These are phyloP conservation scores for Dryas drummondii DNA, from an alignment of 306 rosid species.

Conservation along the genomic window DNA sequence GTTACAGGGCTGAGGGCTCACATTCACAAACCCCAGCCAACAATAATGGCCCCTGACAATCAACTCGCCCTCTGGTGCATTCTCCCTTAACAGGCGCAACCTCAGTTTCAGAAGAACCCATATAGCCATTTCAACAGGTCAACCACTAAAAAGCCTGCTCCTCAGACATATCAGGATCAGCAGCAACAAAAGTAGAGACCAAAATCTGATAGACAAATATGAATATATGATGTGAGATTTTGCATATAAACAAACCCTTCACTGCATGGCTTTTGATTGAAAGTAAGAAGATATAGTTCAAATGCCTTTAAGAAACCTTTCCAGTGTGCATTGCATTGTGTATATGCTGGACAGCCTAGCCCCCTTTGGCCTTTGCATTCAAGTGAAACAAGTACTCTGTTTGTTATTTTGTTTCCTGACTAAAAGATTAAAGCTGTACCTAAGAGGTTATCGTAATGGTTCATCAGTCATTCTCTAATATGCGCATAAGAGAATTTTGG, in stretches of 20 bases:
- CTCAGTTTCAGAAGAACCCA: slow-evolving; percentile 14
- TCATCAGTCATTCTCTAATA: too few relatives aligned
- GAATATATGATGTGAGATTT: slow-evolving; percentile 1
- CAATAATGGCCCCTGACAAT: neutral
- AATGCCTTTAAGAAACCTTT: neutral
- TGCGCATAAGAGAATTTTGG: too few relatives aligned
- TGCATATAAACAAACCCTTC: neutral
- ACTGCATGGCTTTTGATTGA: neutral
- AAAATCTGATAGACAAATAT: slow-evolving; percentile 19
- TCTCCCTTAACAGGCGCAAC: slow-evolving; percentile 18
- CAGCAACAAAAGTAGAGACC: slow-evolving; percentile 56
- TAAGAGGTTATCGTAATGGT: too few relatives aligned
- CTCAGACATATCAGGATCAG: slow-evolving; percentile 25
- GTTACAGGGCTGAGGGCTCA: slow-evolving; percentile 13
- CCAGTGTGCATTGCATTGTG: neutral
- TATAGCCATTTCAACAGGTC: slow-evolving; percentile 27
- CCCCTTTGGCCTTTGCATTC: too few relatives aligned
- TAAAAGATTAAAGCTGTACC: too few relatives aligned
- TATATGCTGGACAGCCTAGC: too few relatives aligned
- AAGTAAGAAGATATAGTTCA: neutral
- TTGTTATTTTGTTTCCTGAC: too few relatives aligned
- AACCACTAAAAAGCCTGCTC: slow-evolving; percentile 17
- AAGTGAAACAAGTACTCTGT: too few relatives aligned
- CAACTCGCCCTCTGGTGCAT: slow-evolving; percentile 1
- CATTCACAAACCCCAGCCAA: neutral